These are phyloP conservation scores for Salix brachista DNA, from an alignment of 345 rosid genomes.

Conservation along the genomic window DNA sequence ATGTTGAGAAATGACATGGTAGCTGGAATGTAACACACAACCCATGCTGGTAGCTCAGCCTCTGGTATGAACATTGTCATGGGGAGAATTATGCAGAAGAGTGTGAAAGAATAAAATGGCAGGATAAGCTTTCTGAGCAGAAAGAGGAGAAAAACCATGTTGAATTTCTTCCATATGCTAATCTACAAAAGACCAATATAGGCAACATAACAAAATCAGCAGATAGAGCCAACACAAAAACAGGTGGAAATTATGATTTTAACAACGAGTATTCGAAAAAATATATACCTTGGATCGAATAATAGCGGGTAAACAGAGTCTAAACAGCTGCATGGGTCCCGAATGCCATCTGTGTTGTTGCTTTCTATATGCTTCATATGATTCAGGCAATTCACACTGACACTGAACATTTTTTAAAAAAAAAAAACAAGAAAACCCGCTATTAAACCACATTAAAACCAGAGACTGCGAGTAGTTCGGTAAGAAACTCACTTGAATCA, in stretches of 20 bases:
- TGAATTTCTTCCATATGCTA: constrained; percentile 73
- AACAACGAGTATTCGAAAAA: not conserved
- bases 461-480: not conserved
- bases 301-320: constrained; percentile 76
- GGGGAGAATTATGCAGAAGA: constrained; percentile 87
- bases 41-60: constrained; percentile 88
- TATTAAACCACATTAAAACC: not conserved
- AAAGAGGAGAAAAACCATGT: constrained; percentile 86
- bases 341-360: constrained; percentile 98
- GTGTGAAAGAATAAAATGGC: constrained; percentile 92
- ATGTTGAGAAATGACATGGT: constrained; percentile 94
- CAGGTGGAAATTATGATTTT: not conserved
- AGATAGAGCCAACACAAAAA: not conserved
- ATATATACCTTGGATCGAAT: constrained; percentile 64
- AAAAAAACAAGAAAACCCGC: not conserved
- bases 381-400: constrained; percentile 88
- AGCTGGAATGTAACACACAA: constrained; percentile 92
- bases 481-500: not conserved
- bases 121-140: constrained; percentile 76
- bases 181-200: constrained; percentile 49
- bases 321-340: constrained; percentile 94
- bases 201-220: constrained; percentile 4
- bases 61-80: constrained; percentile 97
- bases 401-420: constrained; percentile 41
- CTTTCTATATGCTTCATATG: constrained; percentile 90